phyloP scores from a whole-genome alignment of 192 early-diverging fungal genomes.

The Diversispora eburnea region DNA sequence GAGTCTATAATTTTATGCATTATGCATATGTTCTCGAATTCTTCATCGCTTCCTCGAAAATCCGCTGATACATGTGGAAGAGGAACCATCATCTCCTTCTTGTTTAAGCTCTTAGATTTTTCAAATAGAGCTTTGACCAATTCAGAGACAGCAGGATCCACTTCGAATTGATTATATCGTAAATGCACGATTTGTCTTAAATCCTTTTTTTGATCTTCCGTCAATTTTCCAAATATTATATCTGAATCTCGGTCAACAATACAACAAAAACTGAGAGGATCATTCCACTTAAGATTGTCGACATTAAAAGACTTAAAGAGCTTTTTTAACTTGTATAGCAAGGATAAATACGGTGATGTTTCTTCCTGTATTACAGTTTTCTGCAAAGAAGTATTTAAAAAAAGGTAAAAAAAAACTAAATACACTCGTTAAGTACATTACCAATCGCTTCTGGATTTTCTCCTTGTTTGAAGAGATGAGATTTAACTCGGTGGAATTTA shows the following conservation, averaged over 20 bases:
- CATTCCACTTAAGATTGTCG: background rate
- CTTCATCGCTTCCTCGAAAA: background rate
- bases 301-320: background rate
- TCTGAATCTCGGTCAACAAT: constrained; percentile 6
- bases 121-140: constrained; percentile 6
- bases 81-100: constrained; percentile 8
- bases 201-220: constrained; percentile 7
- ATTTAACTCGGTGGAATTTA: background rate
- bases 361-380: no score
- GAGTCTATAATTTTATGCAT: constrained; percentile 10
- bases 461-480: constrained; percentile 7
- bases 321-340: constrained; percentile 3
- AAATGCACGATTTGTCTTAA: constrained; percentile 10
- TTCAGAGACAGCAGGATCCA: background rate
- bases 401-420: background rate
- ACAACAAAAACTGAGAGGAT: constrained; percentile 5
- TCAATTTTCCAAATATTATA: constrained; percentile 16
- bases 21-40: constrained; percentile 14
- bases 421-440: background rate
- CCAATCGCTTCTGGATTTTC: constrained; percentile 8
- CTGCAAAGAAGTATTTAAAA: no score
- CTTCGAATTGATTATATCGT: background rate
- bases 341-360: background rate
- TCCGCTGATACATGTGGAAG: background rate
- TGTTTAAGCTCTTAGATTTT: constrained; percentile 2